Base-by-base conservation (phyloP, 345 rosid genomes). In the Erysimum cheiranthoides region DNA sequence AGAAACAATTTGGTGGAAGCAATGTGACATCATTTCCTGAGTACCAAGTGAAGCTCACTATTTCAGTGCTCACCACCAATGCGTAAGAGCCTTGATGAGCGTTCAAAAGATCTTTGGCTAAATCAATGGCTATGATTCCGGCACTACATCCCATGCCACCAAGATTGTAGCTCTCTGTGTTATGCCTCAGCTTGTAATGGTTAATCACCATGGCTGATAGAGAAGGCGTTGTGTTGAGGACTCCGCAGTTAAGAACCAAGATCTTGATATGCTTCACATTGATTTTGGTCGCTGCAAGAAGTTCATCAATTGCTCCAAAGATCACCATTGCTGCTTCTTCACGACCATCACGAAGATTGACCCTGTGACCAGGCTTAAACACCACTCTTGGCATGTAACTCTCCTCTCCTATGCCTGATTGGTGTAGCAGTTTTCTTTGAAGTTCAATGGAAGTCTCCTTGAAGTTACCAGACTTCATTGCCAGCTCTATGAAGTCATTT, bases 101-200 rank as follows among this genome's bases (percentile, higher is more conserved):
- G 21, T 70, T 77, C 70, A 89, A 35, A 11, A 88, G 81, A 73
- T 88, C 89, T 78, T 73, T 85, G 2, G 89, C 93, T 35, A 88
- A 73, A 74, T 85, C 93, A 72, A 89, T 71, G 4, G 93, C 93
- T 65, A 88, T 82, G 73, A 88, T 78, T n/a, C 95, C 95, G 0
- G 93, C 93, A 10, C 92, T 75, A 38, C 97, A 89, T 0, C 96
- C 92, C 97, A 88, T 92, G 11, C 93, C 97, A 31, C 92, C 93
- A 13, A 92, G 86, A 66, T 89, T 89, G 83, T 82, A 89, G 86
- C 87, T 89, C 47, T 80, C 83, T 50, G 89, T 82, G 64, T 86
- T 71, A 16, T 88, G 90, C 71, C 84, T 61, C 30, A 89, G 83
- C 79, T 88, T 92, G 69, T 86, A 92, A 72, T 84, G 89, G 66